Conservation (phyloP, 805 yeast species). For the Saccharomyces kudriavzevii region DNA sequence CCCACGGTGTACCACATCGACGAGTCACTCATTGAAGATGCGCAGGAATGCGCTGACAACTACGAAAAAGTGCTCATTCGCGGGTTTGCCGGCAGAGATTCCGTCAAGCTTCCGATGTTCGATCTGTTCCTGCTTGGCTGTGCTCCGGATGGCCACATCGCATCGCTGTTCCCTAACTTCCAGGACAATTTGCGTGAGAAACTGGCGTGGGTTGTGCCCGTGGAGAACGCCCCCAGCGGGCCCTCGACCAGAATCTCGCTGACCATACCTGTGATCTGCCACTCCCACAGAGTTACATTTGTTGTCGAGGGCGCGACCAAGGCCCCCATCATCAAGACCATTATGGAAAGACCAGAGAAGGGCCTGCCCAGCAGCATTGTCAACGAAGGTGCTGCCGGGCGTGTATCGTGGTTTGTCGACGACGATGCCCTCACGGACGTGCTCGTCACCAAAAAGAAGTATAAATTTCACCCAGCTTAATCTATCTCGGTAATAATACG, state of each 20-base stretch:
- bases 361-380: conserved; percentile 88
- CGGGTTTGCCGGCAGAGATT: conserved; percentile 89
- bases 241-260: conserved; percentile 78
- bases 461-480: conserved; percentile 10
- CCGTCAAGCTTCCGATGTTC: conserved; percentile 86
- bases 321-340: conserved; percentile 80
- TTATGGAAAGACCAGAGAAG: conserved; percentile 92
- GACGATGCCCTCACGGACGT: conserved; percentile 80
- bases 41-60: conserved; percentile 83
- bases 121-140: conserved; percentile 83
- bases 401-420: conserved; percentile 93
- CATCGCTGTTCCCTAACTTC: conserved; percentile 77
- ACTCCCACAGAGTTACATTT: conserved; percentile 81
- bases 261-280: conserved; percentile 87
- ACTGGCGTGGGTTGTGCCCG: conserved; percentile 89
- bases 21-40: conserved; percentile 60
- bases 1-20: conserved; percentile 78
- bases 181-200: conserved; percentile 78
- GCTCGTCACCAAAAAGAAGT: conserved; percentile 29
- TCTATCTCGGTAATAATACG: neutral
- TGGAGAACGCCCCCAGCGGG: conserved; percentile 79
- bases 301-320: conserved; percentile 93
- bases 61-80: conserved; percentile 75
- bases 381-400: conserved; percentile 88
- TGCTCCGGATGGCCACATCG: conserved; percentile 96